These are phyloP conservation scores for Neurospora hispaniola DNA, from an alignment of 495 filamentous ascomycete genomes.

Conservation along the genomic window DNA sequence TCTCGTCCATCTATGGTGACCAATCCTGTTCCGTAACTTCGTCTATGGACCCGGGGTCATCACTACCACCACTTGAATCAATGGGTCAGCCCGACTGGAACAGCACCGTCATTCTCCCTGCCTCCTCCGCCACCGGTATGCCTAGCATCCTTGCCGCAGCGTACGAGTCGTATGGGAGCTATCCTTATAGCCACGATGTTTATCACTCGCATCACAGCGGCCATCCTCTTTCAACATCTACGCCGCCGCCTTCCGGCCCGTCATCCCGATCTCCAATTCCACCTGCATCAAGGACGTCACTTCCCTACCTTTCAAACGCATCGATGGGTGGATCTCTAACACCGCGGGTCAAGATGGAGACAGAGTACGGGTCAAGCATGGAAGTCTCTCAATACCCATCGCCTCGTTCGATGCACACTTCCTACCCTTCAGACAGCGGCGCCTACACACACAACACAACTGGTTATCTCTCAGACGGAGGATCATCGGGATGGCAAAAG, in stretches of 20 bases:
- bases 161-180: slow-evolving; percentile 42
- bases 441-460: slow-evolving; percentile 29
- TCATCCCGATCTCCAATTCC: slow-evolving; percentile 34
- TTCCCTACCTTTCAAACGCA: slow-evolving; percentile 27
- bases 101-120: slow-evolving; percentile 26
- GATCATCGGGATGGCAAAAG: slow-evolving; percentile 38
- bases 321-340: slow-evolving; percentile 26
- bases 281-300: slow-evolving; percentile 20
- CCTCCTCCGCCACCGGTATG: slow-evolving; percentile 28
- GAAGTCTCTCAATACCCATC: slow-evolving; percentile 40
- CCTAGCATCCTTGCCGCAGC: slow-evolving; percentile 41
- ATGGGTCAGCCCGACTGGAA: slow-evolving; percentile 35
- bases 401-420: slow-evolving; percentile 32
- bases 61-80: slow-evolving; percentile 32
- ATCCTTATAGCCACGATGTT: slow-evolving; percentile 38
- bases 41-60: slow-evolving; percentile 30
- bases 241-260: slow-evolving; percentile 28
- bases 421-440: slow-evolving; percentile 27
- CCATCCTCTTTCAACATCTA: slow-evolving; percentile 32
- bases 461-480: slow-evolving; percentile 40
- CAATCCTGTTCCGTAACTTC: slow-evolving; percentile 26
- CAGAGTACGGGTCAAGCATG: slow-evolving; percentile 28
- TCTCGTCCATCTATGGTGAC: slow-evolving; percentile 35
- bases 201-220: slow-evolving; percentile 33
- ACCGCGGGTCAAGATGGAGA: slow-evolving; percentile 43